Conservation (phyloP, 768 basidiomycete species). For the Clathrus columnatus region DNA sequence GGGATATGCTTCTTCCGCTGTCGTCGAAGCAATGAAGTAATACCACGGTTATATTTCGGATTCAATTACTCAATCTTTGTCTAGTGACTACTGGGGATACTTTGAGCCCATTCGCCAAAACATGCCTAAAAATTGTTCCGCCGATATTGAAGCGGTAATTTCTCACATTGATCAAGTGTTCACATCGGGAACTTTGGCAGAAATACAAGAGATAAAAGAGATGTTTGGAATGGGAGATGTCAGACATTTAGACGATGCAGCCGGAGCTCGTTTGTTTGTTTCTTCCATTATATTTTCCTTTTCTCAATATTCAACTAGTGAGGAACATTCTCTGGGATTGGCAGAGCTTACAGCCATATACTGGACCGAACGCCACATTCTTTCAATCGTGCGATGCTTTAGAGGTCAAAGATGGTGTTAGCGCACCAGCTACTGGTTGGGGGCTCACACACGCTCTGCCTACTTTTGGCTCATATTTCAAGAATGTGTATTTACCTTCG, state of each 20-base stretch:
- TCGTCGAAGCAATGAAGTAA: conserved; percentile 47
- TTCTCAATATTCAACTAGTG: conserved; percentile 16
- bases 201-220: conserved; percentile 47
- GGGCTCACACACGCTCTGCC: conserved; percentile 14
- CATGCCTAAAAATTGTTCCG: conserved; percentile 49
- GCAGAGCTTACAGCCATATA: conserved; percentile 49
- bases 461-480: conserved; percentile 16
- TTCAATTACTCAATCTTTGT: too few relatives aligned
- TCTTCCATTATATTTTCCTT: not conserved
- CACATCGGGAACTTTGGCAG: conserved; percentile 31
- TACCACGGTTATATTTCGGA: not conserved
- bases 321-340: conserved; percentile 55
- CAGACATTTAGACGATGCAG: conserved; percentile 58
- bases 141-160: conserved; percentile 59
- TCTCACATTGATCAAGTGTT: conserved; percentile 53
- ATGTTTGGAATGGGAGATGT: conserved; percentile 49
- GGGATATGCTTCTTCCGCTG: conserved; percentile 59
- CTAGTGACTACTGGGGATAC: conserved; percentile 55
- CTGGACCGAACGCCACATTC: conserved; percentile 39
- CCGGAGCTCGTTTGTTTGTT: conserved; percentile 39
- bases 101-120: conserved; percentile 58
- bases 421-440: conserved; percentile 25
- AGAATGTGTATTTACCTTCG: conserved; percentile 2
- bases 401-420: conserved; percentile 50
- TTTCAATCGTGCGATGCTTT: conserved; percentile 60